Base-by-base conservation (phyloP, 2,329 filamentous ascomycete species). In the Microdochium nivale region DNA sequence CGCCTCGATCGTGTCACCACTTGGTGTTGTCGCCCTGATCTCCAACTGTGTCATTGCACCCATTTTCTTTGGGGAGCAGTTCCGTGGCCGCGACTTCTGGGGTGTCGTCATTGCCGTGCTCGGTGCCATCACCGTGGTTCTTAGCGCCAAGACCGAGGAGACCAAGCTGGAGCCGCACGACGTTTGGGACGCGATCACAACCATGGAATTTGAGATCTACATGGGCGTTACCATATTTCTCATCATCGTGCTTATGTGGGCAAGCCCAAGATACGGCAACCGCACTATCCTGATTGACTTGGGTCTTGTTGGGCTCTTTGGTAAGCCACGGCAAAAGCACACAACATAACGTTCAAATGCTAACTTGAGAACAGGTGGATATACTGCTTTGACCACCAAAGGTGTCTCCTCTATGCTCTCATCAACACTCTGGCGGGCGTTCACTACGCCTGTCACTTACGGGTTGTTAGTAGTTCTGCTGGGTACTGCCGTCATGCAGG, bases 1-100 rank as follows among this genome's bases (percentile, higher is more conserved):
- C 3, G 94, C 94, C 8, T 97, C 94, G 14, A 96, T 99, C 61
- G 94, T 99, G 43, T 96, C 91, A 32, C 94, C 94, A 0, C 76
- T 99, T 5, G 94, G 94, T 10, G 94, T 99, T n/a, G 94, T 99
- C 13, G 94, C 94, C 2, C 75, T 99, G 55, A 85, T 99, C 47
- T 96, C 91, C 46, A 99, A 99, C 70, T 99, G 94, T 68, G 81
- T 99, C 54, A 96, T 99, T 65, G 94, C 94, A 2, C 94, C 94
- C 1, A 84, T 94, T 55, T 84, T 99, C 76, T 85, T 99, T 58
- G 91, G 96, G 64, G 94, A 99, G 70, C 78, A 77, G 49, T 96
- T 99, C 63, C 85, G 94, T 32, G 78, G 77, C 59, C 82, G 90
- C 49, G 94, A 99, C 68, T 86, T 90, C 47, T 83, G 88, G 72